A percentile compares a stretch with the other conserved stretches of the same genome.
Evolutionary conservation across 805 yeast genomes (phyloP).

Genomic region (Candida sithepensis): DNA sequence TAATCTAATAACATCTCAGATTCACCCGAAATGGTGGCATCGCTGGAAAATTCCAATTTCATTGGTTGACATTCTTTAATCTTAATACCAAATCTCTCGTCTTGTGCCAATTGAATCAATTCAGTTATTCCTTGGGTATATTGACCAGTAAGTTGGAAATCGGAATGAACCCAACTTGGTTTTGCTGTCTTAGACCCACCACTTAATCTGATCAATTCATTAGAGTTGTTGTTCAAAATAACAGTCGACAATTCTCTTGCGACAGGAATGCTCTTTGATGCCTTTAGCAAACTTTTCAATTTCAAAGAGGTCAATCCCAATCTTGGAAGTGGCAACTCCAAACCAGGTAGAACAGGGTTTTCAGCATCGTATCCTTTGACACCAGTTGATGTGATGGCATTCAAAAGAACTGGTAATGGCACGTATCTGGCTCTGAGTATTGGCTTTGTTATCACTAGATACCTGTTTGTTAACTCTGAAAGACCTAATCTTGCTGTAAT

Average conservation of each 20-base stretch:
- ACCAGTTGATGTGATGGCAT: conserved; percentile 64
- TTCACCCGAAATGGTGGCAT: conserved; percentile 10
- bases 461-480: conserved; percentile 75
- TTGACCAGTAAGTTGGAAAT: conserved; percentile 54
- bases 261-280: conserved; percentile 50
- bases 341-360: conserved; percentile 64
- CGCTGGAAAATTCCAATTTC: conserved; percentile 25
- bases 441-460: conserved; percentile 70
- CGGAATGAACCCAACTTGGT: conserved; percentile 88
- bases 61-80: conserved; percentile 62
- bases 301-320: conserved; percentile 68
- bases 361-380: conserved; percentile 61
- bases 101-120: conserved; percentile 58
- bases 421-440: conserved; percentile 68
- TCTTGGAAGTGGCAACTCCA: conserved; percentile 72
- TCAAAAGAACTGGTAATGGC: conserved; percentile 64
- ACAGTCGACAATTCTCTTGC: conserved; percentile 83
- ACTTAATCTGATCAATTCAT: conserved; percentile 69
- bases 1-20: conserved; percentile 10
- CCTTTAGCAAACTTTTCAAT: conserved; percentile 58
- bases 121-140: conserved; percentile 44
- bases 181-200: conserved; percentile 69
- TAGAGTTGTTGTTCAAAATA: conserved; percentile 43
- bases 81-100: conserved; percentile 64
- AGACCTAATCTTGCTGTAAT: conserved; percentile 69